phyloP scores from a whole-genome alignment of 345 rosid species.

The Bretschneidera sinensis region DNA sequence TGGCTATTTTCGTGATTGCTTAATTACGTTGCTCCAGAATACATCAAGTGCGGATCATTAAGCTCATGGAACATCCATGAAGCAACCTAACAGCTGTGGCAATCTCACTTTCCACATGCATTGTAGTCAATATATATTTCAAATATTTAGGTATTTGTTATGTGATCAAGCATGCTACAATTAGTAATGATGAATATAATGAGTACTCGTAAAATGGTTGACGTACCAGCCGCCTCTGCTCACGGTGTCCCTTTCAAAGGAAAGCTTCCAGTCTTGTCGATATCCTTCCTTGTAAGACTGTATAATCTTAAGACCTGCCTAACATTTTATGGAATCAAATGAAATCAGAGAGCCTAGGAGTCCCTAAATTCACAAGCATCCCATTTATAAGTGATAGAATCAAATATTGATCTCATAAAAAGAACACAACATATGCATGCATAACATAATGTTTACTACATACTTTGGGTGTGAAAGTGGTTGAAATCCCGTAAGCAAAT shows the following conservation, averaged over 20 bases:
- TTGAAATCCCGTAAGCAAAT: constrained; percentile 70
- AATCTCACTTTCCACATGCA: background rate
- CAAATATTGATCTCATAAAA: background rate
- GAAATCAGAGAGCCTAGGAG: background rate
- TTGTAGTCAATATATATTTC: no score
- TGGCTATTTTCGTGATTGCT: no score
- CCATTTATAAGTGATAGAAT: background rate
- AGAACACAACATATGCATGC: background rate
- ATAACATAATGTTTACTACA: constrained; percentile 14
- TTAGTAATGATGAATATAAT: background rate
- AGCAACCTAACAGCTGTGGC: background rate
- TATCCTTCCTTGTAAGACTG: constrained; percentile 89
- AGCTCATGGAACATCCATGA: background rate
- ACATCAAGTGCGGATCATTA: background rate
- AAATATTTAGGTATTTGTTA: background rate
- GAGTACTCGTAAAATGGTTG: constrained; percentile 1
- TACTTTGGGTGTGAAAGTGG: constrained; percentile 87
- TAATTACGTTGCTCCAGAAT: no score
- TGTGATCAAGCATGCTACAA: background rate
- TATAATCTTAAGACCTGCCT: constrained; percentile 91
- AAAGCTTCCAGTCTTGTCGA: constrained; percentile 95
- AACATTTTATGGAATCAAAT: constrained; percentile 10
- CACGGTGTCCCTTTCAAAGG: constrained; percentile 68
- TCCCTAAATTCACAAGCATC: background rate
- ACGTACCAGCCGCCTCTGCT: constrained; percentile 88